phyloP scores from a whole-genome alignment of 1,139 yeast genomes.

The Blastobotrys ciferrii region DNA sequence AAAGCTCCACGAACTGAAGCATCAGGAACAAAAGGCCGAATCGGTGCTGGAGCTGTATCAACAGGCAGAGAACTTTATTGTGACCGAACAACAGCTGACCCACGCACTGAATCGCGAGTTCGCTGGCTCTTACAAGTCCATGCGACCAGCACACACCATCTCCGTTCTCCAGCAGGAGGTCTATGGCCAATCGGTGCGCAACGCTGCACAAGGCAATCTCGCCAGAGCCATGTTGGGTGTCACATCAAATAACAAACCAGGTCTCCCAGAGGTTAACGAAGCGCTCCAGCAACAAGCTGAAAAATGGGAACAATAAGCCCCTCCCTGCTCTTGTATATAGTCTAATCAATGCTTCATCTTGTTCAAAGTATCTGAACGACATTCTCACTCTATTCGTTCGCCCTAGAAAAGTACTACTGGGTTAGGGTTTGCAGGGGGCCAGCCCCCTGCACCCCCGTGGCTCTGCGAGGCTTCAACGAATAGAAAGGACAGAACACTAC shows the following conservation, averaged over 20 bases:
- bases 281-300: constrained; percentile 28
- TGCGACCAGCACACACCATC: neutral
- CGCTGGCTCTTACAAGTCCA: neutral
- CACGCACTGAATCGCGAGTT: constrained; percentile 49
- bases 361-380: too few species aligned
- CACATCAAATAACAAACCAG: constrained; percentile 45
- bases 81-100: constrained; percentile 62
- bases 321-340: neutral
- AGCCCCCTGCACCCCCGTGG: too few species aligned
- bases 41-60: constrained; percentile 70
- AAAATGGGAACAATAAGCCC: neutral
- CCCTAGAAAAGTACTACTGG: too few species aligned
- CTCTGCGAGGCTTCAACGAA: too few species aligned
- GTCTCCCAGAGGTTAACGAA: constrained; percentile 47
- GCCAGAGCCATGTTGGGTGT: constrained; percentile 29
- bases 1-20: constrained; percentile 43
- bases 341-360: neutral
- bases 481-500: too few species aligned
- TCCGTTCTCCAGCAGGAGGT: neutral
- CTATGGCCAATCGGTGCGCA: constrained; percentile 1
- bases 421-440: too few species aligned
- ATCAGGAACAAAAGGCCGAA: constrained; percentile 50
- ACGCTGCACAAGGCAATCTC: constrained; percentile 2
- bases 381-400: too few species aligned
- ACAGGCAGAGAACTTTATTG: constrained; percentile 61